phyloP scores from a whole-genome alignment of 1,139 yeast genomes.

The Cylindricascospora bacillispora region DNA sequence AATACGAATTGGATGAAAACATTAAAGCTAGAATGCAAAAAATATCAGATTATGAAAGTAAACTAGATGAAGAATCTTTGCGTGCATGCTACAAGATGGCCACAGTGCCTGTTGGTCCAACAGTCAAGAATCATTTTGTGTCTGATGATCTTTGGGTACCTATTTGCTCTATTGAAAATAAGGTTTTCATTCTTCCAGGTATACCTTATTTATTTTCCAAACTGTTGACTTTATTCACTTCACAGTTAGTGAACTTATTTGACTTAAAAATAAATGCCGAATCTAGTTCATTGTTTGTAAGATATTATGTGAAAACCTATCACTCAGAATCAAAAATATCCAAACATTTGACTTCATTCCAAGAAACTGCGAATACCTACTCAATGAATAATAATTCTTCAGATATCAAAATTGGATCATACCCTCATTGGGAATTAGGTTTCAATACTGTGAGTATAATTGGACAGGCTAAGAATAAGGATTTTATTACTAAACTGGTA shows the following conservation, averaged over 20 bases:
- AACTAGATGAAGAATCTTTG: conserved; percentile 34
- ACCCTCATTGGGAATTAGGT: conserved; percentile 60
- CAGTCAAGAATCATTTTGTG: conserved; percentile 41
- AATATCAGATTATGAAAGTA: conserved; percentile 32
- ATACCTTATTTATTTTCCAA: conserved; percentile 59
- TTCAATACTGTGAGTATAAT: conserved; percentile 61
- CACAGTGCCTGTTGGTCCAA: conserved; percentile 43
- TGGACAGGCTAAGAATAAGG: conserved; percentile 35
- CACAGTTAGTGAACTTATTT: conserved; percentile 18
- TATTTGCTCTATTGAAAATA: conserved; percentile 47
- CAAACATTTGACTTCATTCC: conserved; percentile 43
- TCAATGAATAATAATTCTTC: no score
- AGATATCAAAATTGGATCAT: conserved; percentile 61
- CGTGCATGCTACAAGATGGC: conserved; percentile 70
- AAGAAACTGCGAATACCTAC: conserved; percentile 32
- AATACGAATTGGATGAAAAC: conserved; percentile 39
- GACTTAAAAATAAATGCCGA: conserved; percentile 13
- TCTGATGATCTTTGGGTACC: conserved; percentile 71
- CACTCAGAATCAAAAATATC: conserved; percentile 59
- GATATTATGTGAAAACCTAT: conserved; percentile 52
- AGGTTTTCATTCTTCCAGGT: conserved; percentile 68
- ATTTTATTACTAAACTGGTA: conserved; percentile 35
- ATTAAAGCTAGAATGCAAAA: conserved; percentile 49
- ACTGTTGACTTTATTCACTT: conserved; percentile 34
- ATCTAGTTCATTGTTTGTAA: conserved; percentile 21